Base-by-base conservation (phyloP, 148 eudicot genomes). In the Salicornia ramosissima region DNA sequence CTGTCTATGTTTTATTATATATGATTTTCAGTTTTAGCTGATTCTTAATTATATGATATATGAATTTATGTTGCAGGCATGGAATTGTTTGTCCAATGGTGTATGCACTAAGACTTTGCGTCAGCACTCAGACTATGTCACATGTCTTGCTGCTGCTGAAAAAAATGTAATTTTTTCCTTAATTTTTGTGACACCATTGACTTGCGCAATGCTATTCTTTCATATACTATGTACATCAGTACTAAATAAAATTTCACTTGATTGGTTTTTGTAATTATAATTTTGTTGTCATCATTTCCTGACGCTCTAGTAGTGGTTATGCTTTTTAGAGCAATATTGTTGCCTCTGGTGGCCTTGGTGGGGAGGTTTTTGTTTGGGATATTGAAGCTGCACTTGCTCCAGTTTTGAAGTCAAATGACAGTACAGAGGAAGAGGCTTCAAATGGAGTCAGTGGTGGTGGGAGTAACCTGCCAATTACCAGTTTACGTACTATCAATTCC, bases 331-430 rank as follows among this genome's bases (percentile, higher is more conserved):
- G 85, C 73, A 90, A 88, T 68, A 39, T 86, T 75, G 80, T 90
- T 79, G 96, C 97, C 55, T 94, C 98, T 60, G 98, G 89, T 77
- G 98, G 98, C 62, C 98, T 94, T 55, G 98, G 98, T 77, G 97
- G 98, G 42, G 98, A 94, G 87, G 96, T 94, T 51, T 94, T 94
- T 68, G 83, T 94, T 66, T 94, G 98, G 98, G 97, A 94, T 80
- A 75, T 94, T 72, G 98, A 90, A 83, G 97, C 98, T 79, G 96
- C 98, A 18, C 80, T 82, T 75, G 77, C 91, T 81, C 92, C 98
- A 46, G 71, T 80, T 71, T 77, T 86, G 34, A 94, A 87, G 83
- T 74, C 86, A 59, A 87, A 74, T 79, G 92, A 94, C 74, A 67
- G 80, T 54, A 43, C 74, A 29, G 89, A 83, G 73, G 92, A 87